Evolutionary conservation across 1,284 basidiomycete genomes (phyloP).

Genomic region (Schizophyllum amplum): DNA sequence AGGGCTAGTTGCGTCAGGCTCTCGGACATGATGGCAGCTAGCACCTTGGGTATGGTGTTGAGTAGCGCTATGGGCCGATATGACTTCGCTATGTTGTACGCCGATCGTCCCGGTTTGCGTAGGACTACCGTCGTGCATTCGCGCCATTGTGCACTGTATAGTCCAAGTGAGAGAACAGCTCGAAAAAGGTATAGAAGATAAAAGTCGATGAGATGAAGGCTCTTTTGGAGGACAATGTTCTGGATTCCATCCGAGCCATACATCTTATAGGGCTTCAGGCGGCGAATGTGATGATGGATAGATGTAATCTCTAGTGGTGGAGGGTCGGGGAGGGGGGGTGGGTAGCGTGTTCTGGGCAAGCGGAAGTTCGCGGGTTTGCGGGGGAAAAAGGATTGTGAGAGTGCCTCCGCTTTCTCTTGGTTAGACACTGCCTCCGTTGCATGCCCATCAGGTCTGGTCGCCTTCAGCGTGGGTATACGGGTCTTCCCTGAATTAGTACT

Average conservation of each 20-base stretch:
- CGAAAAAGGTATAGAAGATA: neutral
- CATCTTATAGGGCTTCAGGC: slow-evolving; percentile 1
- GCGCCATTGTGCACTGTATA: neutral
- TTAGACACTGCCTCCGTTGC: too few species aligned
- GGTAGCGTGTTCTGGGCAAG: too few species aligned
- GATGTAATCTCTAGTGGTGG: neutral
- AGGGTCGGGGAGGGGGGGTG: neutral
- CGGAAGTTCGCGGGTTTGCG: neutral
- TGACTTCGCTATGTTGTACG: neutral
- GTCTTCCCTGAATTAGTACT: neutral
- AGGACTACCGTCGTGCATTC: neutral
- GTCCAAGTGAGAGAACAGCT: neutral
- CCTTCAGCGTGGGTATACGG: too few species aligned
- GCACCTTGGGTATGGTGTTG: slow-evolving; percentile 1
- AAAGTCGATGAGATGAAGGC: neutral
- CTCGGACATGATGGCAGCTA: neutral
- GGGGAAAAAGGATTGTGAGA: too few species aligned
- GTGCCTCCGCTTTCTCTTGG: too few species aligned
- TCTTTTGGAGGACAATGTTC: neutral
- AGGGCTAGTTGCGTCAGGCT: neutral
- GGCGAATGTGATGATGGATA: neutral
- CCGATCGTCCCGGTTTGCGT: slow-evolving; percentile 1
- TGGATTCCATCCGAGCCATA: neutral
- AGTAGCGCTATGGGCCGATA: slow-evolving; percentile 1
- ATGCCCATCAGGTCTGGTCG: too few species aligned